A percentile compares a stretch with the other conserved stretches of the same genome.
Conservation (phyloP, 352 stramenopile genomes). For the Phytopythium mirpurense region DNA sequence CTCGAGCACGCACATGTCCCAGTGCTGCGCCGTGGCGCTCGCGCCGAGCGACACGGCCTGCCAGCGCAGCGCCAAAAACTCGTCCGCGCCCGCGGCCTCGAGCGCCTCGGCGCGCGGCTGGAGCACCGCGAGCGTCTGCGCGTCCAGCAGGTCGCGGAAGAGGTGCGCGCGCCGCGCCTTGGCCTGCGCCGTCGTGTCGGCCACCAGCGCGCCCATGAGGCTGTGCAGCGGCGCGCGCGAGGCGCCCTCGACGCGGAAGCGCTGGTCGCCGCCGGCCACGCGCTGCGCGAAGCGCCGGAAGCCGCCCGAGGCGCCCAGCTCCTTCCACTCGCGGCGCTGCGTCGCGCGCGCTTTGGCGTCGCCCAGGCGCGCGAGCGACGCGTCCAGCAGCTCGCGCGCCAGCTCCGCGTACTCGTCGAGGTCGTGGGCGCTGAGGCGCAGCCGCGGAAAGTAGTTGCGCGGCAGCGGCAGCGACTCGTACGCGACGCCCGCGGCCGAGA, state of each 20-base stretch:
- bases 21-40: slow-evolving; percentile 36
- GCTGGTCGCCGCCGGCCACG: slow-evolving; percentile 30
- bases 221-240: slow-evolving; percentile 44
- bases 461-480: slow-evolving; percentile 70
- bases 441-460: slow-evolving; percentile 35
- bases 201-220: slow-evolving; percentile 61
- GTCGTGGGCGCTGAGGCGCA: slow-evolving; percentile 27
- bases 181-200: slow-evolving; percentile 38
- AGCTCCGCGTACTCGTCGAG: slow-evolving; percentile 34
- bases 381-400: slow-evolving; percentile 36
- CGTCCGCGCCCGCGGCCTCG: slow-evolving; percentile 32
- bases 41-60: slow-evolving; percentile 55
- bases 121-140: slow-evolving; percentile 51
- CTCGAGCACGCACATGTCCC: slow-evolving; percentile 72
- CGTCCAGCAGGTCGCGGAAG: slow-evolving; percentile 55
- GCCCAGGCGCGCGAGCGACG: slow-evolving; percentile 30
- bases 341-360: slow-evolving; percentile 35
- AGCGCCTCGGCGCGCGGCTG: slow-evolving; percentile 27
- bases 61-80: slow-evolving; percentile 71
- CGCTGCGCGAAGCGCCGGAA: slow-evolving; percentile 58
- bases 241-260: slow-evolving; percentile 54
- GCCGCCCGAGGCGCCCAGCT: slow-evolving; percentile 37
- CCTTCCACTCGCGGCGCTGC: slow-evolving; percentile 47
- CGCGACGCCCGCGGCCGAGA: slow-evolving; percentile 47
- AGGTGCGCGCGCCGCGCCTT: slow-evolving; percentile 39